phyloP scores from a whole-genome alignment of 805 yeast species.

The Starmerella riodocensis region DNA sequence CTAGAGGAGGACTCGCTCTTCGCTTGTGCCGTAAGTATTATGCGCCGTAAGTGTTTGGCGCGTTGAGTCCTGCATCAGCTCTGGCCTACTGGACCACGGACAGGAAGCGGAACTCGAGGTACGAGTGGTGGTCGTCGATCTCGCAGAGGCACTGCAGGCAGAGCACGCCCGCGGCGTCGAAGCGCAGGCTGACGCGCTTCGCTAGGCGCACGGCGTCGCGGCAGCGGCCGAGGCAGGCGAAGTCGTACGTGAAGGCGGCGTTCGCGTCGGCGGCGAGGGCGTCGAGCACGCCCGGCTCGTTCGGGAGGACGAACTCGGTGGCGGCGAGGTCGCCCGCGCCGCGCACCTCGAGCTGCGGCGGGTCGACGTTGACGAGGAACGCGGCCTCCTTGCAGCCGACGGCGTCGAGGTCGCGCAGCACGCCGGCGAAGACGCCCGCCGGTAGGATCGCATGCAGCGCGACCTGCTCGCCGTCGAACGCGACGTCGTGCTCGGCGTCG shows the following conservation, averaged over 20 bases:
- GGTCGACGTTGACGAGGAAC: conserved; percentile 7
- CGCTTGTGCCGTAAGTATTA: too few relatives aligned
- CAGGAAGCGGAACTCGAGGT: conserved; percentile 24
- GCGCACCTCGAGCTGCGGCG: conserved; percentile 40
- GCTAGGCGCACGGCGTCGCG: conserved; percentile 39
- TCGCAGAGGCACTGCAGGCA: conserved; percentile 36
- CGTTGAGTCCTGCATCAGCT: too few relatives aligned
- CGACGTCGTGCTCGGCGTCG: conserved; percentile 26
- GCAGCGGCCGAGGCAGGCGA: conserved; percentile 36
- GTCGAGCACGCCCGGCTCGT: conserved; percentile 48
- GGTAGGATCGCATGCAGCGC: conserved; percentile 40
- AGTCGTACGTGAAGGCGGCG: conserved; percentile 33
- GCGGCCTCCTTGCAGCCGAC: conserved; percentile 26
- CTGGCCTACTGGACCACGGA: too few relatives aligned
- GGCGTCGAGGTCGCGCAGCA: conserved; percentile 44
- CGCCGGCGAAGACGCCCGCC: conserved; percentile 41
- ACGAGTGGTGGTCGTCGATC: conserved; percentile 22
- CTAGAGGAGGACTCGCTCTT: too few relatives aligned
- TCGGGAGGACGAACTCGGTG: conserved; percentile 54
- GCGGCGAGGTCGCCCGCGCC: conserved; percentile 65
- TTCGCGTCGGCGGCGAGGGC: conserved; percentile 33
- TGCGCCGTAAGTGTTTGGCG: too few relatives aligned
- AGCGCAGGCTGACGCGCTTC: conserved; percentile 40
- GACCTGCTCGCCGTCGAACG: conserved; percentile 34
- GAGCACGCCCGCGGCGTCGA: conserved; percentile 39